Evolutionary conservation across 2,329 filamentous ascomycete species (phyloP), one percentile per base, ranked within the genome.

Genomic region (Amphichorda felina): DNA sequence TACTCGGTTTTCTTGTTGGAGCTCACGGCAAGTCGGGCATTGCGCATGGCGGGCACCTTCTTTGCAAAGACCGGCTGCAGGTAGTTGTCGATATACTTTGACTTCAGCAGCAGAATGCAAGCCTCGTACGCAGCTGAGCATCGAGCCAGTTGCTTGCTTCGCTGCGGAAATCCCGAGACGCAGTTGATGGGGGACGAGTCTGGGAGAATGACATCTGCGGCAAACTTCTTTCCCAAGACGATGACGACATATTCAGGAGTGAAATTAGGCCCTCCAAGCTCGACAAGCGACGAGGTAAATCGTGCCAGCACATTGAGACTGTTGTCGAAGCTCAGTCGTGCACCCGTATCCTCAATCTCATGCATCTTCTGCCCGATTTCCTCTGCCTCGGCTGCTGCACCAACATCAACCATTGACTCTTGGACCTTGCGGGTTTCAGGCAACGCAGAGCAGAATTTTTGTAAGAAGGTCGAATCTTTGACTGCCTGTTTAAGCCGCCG

Each of bases 61-160:
- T 81, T 89, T 15, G 68, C 66, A 40, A 84, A 83, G 0, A 71
- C 72, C 0, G 91, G 84, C 37, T 84, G 70, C 3, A 96, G 65
- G 50, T 86, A 64, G 1, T 77, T 69, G 49, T 95, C 75, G 5
- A 98, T 64, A 40, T 80, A 75, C 2, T 72, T 71, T 36, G 70
- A 68, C 39, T 73, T 65, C 33, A 79, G 66, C 13, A 98, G 66
- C 41, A 75, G 53, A 2, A 86, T 53, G 49, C 88, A 95, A 34
- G 82, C 75, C 48, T 87, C 75, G 51, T 89, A 96, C 1, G 91
- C 89, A 3, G 88, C 89, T 0, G 88, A 85, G 43, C 84, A 85
- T 54, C 91, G 93, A 4, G 91, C 89, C 14, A 81, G 60, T 21
- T 77, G 68, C 55, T 94, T 96, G 38, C 70, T 83, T 7, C 64